A percentile compares a stretch with the other conserved stretches of the same genome.
Conservation (phyloP, 2,329 filamentous ascomycete genomes). For the Ascochyta viciae-villosae region DNA sequence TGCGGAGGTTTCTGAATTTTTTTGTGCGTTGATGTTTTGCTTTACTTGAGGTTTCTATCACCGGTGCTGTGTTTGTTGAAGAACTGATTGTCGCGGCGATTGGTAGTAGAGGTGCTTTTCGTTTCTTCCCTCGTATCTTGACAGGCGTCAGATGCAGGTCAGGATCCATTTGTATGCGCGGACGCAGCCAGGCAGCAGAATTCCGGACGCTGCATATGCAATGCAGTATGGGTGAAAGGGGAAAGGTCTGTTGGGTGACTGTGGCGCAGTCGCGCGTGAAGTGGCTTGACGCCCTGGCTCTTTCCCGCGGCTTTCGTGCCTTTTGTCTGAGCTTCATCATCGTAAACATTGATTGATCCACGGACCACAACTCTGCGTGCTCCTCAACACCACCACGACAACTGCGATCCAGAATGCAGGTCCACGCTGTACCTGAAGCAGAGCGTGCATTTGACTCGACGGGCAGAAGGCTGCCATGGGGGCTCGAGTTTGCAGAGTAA, state of each 20-base stretch:
- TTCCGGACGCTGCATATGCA: conserved; percentile 20
- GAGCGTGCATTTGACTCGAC: conserved; percentile 67
- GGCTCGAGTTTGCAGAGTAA: conserved; percentile 67
- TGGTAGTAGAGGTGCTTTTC: conserved; percentile 22
- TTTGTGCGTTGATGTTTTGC: conserved; percentile 17
- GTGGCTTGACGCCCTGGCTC: conserved; percentile 37
- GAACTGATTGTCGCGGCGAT: conserved; percentile 8
- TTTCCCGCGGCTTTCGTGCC: conserved; percentile 15
- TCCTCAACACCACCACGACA: conserved; percentile 3
- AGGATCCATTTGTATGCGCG: conserved; percentile 36
- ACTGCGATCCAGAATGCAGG: conserved; percentile 60
- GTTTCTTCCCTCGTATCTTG: conserved; percentile 43
- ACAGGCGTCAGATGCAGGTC: conserved; percentile 45
- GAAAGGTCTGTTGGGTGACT: conserved; percentile 23
- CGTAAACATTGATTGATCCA: conserved; percentile 17
- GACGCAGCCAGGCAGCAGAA: conserved; percentile 36
- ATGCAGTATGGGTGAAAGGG: conserved; percentile 28
- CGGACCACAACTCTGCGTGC: conserved; percentile 4
- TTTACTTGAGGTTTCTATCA: neutral
- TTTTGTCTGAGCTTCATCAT: conserved; percentile 32
- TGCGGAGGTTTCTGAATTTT: conserved; percentile 20
- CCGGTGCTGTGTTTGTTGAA: conserved; percentile 9
- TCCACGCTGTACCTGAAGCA: conserved; percentile 69
- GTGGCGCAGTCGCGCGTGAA: conserved; percentile 25
- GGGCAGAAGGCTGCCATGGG: conserved; percentile 68